A percentile compares a stretch with the other conserved stretches of the same genome.
phyloP scores from a whole-genome alignment of 306 rosid species.

The Canavalia gladiata region DNA sequence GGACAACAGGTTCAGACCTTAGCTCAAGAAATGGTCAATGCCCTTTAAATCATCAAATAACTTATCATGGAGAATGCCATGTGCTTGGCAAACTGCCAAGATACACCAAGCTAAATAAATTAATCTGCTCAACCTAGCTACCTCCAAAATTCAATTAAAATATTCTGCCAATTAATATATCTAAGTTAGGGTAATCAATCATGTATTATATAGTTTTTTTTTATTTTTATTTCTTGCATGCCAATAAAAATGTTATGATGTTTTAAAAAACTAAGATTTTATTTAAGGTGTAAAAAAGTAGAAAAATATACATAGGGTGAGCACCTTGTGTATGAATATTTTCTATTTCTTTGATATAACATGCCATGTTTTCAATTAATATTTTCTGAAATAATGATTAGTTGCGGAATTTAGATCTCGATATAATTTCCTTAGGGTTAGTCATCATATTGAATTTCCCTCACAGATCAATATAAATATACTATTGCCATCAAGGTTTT shows the following conservation, averaged over 20 bases:
- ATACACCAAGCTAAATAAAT: constrained; percentile 39
- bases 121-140: constrained; percentile 48
- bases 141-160: constrained; percentile 39
- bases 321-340: neutral
- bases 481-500: neutral
- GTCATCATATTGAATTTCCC: neutral
- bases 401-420: too few species aligned
- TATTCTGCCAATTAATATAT: neutral
- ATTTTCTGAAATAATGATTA: neutral
- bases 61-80: constrained; percentile 52
- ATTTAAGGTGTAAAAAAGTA: neutral
- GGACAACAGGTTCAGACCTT: constrained; percentile 50
- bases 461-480: neutral
- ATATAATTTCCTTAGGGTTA: too few species aligned
- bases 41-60: constrained; percentile 52
- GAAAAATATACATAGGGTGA: too few species aligned
- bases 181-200: constrained; percentile 4
- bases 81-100: constrained; percentile 60
- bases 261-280: neutral
- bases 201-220: neutral
- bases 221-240: neutral
- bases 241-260: neutral
- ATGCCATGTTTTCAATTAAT: neutral
- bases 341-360: neutral
- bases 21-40: constrained; percentile 59